Base-by-base conservation (phyloP, 1,284 basidiomycete species). In the Erythrobasidium hasegawianum region DNA sequence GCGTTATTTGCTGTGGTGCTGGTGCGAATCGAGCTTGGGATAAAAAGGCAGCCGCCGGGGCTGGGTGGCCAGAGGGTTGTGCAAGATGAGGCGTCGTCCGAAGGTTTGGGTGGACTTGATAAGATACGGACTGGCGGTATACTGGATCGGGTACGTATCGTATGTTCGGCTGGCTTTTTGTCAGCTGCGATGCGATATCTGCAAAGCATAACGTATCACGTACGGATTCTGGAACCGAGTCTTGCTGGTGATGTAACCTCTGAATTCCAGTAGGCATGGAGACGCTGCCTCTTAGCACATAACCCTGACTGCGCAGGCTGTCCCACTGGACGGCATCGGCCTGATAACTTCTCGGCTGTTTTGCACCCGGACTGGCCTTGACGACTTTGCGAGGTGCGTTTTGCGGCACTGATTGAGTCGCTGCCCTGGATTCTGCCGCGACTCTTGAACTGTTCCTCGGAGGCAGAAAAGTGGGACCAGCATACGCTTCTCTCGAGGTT, bases 271-370 rank as follows among this genome's bases (percentile, higher is more conserved):
- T 11, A 18, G 43, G 43, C n/a, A 47, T 47, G 7, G 43, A 47
- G 16, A 24, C 16, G 14, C 50, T 18, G 4, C 60, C 60, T 41
- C 26, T 40, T 20, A 62, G 26, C 18, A 62, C 52, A 43, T 55
- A 56, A 1, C 60, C 60, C 33, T 22, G 47, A n/a, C 20, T 33
- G 1, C 60, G 50, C 39, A 62, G 22, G 16, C 29, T 45, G 16
- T 54, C 60, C 60, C 60, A 62, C 27, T 56, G 47, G 11, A 39
- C 59, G 2, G 45, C 22, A 53, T 52, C 27, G 29, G 49, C 59
- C 20, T 49, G 57, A 10, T 18, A 8, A 13, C n/a, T 1, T 49
- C 57, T 26, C 16, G 41, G 24, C 18, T 59, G 57, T 9, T 24
- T 3, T 1, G n/a, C 20, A 43, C 13, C 20, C 40, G 18, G 4